Conservation (phyloP, 2,329 filamentous ascomycete genomes). For the Mycocentrospora acerina region DNA sequence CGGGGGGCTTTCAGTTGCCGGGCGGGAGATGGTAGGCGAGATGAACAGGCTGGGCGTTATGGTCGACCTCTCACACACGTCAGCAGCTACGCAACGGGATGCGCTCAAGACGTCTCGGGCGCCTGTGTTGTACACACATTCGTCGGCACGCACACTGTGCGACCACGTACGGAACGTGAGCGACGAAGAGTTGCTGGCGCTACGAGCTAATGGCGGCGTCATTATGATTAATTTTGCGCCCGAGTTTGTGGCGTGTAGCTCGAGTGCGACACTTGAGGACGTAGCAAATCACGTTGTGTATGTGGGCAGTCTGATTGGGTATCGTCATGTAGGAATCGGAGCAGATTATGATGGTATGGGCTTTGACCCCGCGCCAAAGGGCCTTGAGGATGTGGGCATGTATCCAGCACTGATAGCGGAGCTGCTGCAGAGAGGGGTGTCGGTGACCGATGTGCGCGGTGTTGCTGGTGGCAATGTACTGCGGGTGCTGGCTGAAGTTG, state of each 20-base stretch:
- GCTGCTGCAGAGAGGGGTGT: slow-evolving; percentile 53
- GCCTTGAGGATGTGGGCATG: neutral
- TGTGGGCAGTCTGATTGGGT: slow-evolving; percentile 79
- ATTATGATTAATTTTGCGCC: slow-evolving; percentile 90
- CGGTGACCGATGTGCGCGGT: neutral
- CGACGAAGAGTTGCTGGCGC: slow-evolving; percentile 73
- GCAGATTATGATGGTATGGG: slow-evolving; percentile 73
- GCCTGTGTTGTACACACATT: too few species aligned
- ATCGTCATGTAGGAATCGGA: slow-evolving; percentile 80
- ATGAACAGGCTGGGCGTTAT: slow-evolving; percentile 94
- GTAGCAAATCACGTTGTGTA: slow-evolving; percentile 78
- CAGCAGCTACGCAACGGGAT: slow-evolving; percentile 42
- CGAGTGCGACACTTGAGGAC: slow-evolving; percentile 62
- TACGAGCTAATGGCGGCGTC: slow-evolving; percentile 68
- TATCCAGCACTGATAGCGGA: neutral
- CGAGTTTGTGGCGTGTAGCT: slow-evolving; percentile 71
- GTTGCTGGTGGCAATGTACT: neutral
- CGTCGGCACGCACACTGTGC: too few species aligned
- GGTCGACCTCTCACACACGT: slow-evolving; percentile 53
- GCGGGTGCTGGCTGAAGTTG: too few species aligned
- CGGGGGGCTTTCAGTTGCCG: slow-evolving; percentile 70
- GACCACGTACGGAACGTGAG: slow-evolving; percentile 86
- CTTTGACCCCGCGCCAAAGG: neutral
- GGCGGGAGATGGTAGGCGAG: slow-evolving; percentile 69
- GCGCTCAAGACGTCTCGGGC: neutral